Conservation (phyloP, 768 basidiomycete species). For the Lentinula detonsa region DNA sequence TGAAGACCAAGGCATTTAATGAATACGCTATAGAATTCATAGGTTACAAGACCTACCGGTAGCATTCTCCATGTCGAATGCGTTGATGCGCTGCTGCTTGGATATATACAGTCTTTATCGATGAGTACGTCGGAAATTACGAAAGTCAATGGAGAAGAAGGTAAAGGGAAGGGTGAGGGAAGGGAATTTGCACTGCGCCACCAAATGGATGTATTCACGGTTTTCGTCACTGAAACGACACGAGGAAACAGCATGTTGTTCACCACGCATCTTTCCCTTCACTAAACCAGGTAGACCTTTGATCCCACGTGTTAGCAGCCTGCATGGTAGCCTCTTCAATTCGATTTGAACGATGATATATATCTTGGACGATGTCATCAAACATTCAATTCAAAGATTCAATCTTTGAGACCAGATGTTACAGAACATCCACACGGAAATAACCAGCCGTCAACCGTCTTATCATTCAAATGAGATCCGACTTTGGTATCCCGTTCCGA, state of each 20-base stretch:
- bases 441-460: too few relatives aligned
- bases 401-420: too few relatives aligned
- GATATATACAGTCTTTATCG: too few relatives aligned
- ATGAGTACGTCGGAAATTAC: too few relatives aligned
- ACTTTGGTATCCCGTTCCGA: too few relatives aligned
- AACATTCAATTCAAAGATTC: too few relatives aligned
- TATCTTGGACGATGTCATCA: too few relatives aligned
- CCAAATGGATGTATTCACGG: neutral
- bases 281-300: neutral
- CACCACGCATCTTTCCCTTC: neutral
- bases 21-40: neutral
- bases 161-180: neutral
- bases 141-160: neutral
- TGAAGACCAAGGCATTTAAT: neutral
- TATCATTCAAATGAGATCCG: too few relatives aligned
- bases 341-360: neutral
- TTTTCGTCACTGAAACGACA: neutral
- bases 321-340: neutral
- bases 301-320: neutral
- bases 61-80: neutral
- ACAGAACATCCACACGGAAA: too few relatives aligned
- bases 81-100: too few relatives aligned
- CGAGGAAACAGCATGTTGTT: slow-evolving; percentile 5
- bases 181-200: neutral
- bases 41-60: neutral